These are phyloP conservation scores for Capsella bursapastoris DNA, from an alignment of 345 rosid species.

Conservation along the genomic window DNA sequence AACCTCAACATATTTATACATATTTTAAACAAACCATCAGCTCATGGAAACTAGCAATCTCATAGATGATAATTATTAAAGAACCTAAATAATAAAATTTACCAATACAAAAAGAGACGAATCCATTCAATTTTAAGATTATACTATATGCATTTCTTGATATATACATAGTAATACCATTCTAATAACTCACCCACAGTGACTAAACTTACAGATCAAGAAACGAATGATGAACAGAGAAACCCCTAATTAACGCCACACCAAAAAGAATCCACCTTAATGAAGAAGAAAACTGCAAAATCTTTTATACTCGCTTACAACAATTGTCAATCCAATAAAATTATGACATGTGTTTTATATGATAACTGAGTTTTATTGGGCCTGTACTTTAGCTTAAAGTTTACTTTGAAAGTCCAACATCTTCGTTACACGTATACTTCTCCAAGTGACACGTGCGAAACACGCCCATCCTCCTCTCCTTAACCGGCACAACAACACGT, in stretches of 20 bases:
- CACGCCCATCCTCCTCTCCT: no score
- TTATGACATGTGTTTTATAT: neutral
- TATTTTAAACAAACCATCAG: neutral
- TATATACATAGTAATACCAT: no score
- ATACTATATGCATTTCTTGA: no score
- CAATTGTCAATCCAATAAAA: neutral
- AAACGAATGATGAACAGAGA: neutral
- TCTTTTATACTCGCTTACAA: neutral
- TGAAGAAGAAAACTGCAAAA: no score
- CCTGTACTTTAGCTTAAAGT: no score
- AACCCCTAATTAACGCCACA: neutral
- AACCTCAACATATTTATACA: slow-evolving; percentile 45
- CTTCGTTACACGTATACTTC: no score
- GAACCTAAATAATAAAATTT: no score
- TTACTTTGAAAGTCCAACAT: no score
- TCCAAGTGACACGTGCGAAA: no score
- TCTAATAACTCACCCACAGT: neutral
- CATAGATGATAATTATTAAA: no score
- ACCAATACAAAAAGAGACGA: neutral
- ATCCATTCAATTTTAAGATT: no score
- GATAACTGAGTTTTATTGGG: neutral
- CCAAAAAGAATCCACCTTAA: neutral
- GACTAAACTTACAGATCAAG: neutral
- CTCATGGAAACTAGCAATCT: neutral
- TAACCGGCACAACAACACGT: no score